These are phyloP conservation scores for Auricularia auricula-judae DNA, from an alignment of 768 basidiomycete species.

Conservation along the genomic window DNA sequence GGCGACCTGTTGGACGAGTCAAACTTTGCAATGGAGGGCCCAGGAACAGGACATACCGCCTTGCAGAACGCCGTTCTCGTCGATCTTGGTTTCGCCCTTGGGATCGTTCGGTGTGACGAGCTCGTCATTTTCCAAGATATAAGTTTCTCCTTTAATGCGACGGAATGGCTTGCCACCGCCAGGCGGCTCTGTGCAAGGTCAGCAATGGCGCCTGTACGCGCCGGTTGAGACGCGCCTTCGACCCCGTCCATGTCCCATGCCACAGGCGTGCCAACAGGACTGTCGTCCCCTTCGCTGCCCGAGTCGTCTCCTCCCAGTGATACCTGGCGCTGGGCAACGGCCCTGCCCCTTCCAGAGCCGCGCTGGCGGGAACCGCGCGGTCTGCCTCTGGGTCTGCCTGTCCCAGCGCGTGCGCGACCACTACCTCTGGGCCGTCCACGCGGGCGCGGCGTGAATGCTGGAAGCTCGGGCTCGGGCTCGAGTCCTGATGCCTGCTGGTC, in stretches of 20 bases:
- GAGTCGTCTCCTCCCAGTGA: constrained; percentile 18
- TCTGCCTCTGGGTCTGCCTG: constrained; percentile 8
- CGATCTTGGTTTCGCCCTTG: constrained; percentile 88
- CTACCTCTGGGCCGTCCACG: constrained; percentile 30
- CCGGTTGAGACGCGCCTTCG: not conserved
- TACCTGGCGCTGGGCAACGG: constrained; percentile 17
- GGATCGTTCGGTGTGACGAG: constrained; percentile 72
- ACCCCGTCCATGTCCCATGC: constrained; percentile 18
- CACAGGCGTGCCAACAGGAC: constrained; percentile 33
- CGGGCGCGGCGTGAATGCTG: constrained; percentile 14
- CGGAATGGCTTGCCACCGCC: constrained; percentile 56
- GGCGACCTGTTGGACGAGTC: constrained; percentile 30
- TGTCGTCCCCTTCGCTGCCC: constrained; percentile 19
- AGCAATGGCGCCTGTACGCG: not conserved
- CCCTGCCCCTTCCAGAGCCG: constrained; percentile 12
- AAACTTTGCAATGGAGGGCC: constrained; percentile 2
- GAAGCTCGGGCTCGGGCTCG: constrained; percentile 15
- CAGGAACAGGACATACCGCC: constrained; percentile 47
- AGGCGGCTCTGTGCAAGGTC: constrained; percentile 1
- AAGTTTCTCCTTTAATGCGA: constrained; percentile 60
- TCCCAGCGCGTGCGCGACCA: constrained; percentile 18
- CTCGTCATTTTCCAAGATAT: constrained; percentile 82
- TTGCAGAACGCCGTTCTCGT: constrained; percentile 68
- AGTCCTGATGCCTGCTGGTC: constrained; percentile 9
- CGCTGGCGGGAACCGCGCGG: constrained; percentile 2